These are phyloP conservation scores for Leishmania gerbilli DNA, from an alignment of 208 protist genomes.

Conservation along the genomic window DNA sequence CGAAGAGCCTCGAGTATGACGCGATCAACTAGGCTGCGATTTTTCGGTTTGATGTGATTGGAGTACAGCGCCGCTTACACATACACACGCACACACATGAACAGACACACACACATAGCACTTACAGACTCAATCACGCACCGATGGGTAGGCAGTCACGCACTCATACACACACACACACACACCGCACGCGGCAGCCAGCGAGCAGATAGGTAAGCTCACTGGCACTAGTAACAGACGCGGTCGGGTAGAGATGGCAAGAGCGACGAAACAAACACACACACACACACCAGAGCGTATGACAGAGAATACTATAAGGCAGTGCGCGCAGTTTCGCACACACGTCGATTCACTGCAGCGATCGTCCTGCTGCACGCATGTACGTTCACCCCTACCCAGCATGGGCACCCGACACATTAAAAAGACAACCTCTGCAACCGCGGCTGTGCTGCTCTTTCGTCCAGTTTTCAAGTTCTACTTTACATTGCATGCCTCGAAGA, in stretches of 20 bases:
- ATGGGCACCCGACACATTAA: not conserved
- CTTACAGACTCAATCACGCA: not conserved
- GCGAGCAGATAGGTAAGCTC: not conserved
- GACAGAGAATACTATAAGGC: not conserved
- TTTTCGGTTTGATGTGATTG: not conserved
- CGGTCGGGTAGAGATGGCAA: not conserved
- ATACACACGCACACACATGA: not conserved
- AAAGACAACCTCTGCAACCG: not conserved
- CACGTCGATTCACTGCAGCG: not conserved
- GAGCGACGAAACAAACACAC: not conserved
- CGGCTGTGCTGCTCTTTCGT: too few species aligned
- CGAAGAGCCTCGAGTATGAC: not conserved
- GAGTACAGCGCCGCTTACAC: not conserved
- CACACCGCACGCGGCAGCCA: not conserved
- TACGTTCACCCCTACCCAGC: not conserved
- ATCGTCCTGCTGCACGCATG: not conserved
- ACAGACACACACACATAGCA: not conserved
- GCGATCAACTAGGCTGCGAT: not conserved
- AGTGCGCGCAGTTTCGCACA: not conserved
- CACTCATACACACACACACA: not conserved
- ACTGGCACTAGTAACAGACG: not conserved
- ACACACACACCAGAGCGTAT: conserved; percentile 4
- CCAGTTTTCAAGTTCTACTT: not conserved
- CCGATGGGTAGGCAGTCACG: not conserved
- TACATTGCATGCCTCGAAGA: conserved; percentile 73